A percentile compares a stretch with the other conserved stretches of the same genome.
These are phyloP conservation scores for Microthlaspi erraticum DNA, from an alignment of 345 rosid genomes.

Conservation along the genomic window DNA sequence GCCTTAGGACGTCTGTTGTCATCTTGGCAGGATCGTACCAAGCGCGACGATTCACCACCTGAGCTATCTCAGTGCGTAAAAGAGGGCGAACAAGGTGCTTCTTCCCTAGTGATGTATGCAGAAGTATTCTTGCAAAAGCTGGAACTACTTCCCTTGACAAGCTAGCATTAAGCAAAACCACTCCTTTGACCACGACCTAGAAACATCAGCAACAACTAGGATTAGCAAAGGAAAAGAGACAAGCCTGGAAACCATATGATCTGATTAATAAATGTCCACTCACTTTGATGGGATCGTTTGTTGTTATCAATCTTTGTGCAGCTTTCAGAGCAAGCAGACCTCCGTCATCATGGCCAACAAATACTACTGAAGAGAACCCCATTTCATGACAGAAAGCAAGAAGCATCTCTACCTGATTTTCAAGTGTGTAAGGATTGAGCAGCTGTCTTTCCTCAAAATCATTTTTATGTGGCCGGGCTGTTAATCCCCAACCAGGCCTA, in stretches of 20 bases:
- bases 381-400: slow-evolving; percentile 82
- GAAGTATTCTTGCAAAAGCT: slow-evolving; percentile 80
- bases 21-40: slow-evolving; percentile 85
- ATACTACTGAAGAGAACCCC: slow-evolving; percentile 86
- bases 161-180: slow-evolving; percentile 72
- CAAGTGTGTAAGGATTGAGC: slow-evolving; percentile 80
- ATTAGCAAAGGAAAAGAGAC: slow-evolving; percentile 8
- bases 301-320: slow-evolving; percentile 62
- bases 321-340: slow-evolving; percentile 86
- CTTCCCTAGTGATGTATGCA: slow-evolving; percentile 83
- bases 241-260: slow-evolving; percentile 6
- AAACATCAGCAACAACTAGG: neutral
- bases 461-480: slow-evolving; percentile 66
- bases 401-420: slow-evolving; percentile 87
- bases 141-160: slow-evolving; percentile 92
- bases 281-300: slow-evolving; percentile 60
- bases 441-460: slow-evolving; percentile 75
- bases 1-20: slow-evolving; percentile 72
- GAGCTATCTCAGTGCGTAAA: slow-evolving; percentile 77
- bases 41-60: slow-evolving; percentile 85
- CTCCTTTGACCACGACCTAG: slow-evolving; percentile 63
- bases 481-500: slow-evolving; percentile 95
- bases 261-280: slow-evolving; percentile 35
- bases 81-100: slow-evolving; percentile 87
- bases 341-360: slow-evolving; percentile 94